Base-by-base conservation (phyloP, 1,139 yeast genomes). In the Yamadazyma buinensis region DNA sequence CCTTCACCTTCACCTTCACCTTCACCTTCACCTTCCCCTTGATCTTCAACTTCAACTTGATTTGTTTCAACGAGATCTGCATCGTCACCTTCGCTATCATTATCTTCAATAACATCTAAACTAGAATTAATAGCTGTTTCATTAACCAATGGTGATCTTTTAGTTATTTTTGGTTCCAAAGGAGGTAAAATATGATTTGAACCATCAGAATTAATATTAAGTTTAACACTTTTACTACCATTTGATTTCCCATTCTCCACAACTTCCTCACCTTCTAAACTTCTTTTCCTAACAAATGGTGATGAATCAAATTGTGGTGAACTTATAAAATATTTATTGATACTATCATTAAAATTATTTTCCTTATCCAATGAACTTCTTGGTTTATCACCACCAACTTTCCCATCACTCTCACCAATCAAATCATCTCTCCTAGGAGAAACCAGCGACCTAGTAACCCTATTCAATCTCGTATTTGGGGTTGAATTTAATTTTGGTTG, bases 11-110 rank as follows among this genome's bases (percentile, higher is more conserved):
- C 62, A 21, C 55, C 53, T 33, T 57, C 58, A 29, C 21, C 30
- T 3, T 27, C 23, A 14, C 7, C 7, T 9, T 19, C 21, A 30
- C 24, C 33, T 15, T 66, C 59, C 1, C 63, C 62, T 35, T 61
- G 60, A 14, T 45, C 42, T 17, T 34, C 38, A 9, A 28, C 15
- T 26, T 29, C 21, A n/a, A n/a, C 25, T 23, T 23, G 25, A n/a
- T 23, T 13, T 22, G 5, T 6, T 10, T 22, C 11, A n/a, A 11
- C 11, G 26, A 18, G 20, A 7, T 56, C 62, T 26, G 19, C 23
- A 7, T 56, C 62, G 27, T 54, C 51, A 29, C 54, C 61, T 30
- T 55, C 50, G 26, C 54, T 62, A 21, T 55, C 53, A 33, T 57
- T 57, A 30, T 27, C 30, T 9, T 32, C 27, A 20, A 13, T 10